Base-by-base conservation (phyloP, 2,329 filamentous ascomycete genomes). In the Apiospora pterosperma region DNA sequence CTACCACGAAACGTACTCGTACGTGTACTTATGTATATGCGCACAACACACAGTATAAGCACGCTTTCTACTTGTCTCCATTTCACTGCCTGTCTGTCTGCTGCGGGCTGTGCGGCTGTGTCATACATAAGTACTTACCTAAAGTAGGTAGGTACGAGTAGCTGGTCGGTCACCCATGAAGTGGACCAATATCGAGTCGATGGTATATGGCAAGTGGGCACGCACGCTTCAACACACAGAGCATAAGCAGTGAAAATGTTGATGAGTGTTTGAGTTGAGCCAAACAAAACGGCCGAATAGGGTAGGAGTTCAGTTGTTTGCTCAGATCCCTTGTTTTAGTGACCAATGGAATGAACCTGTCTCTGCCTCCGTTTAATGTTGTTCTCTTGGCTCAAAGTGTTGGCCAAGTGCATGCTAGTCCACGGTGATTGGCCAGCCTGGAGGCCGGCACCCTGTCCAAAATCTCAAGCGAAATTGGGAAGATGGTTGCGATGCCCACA, bases 301-400 rank as follows among this genome's bases (percentile, higher is more conserved):
- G 25, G 48, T 55, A 28, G 41, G 41, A 34, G 25, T 6, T 34
- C 28, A n/a, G 48, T 60, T 59, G 58, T 59, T 60, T 60, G 58
- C 58, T 60, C 58, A 60, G 58, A 60, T 60, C 58, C 58, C 58
- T 55, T 19, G 23, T 25, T 60, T 60, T 39, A 60, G 58, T 28
- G 58, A 19, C 58, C 58, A 60, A 60, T 60, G 58, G 36, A 28
- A 60, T 36, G 58, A 11, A 36, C 58, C 34, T 39, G 21, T 60
- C 34, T 28, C 34, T 60, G 34, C 31, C 34, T 39, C 58, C 34
- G 58, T 60, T 39, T 60, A 60, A 60, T 60, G 36, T 60, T 39
- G 34, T 60, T 60, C 36, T 38, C 58, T 60, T 60, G 34, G 58
- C n/a, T 21, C 23, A 21, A 34, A 55, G 48, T 55, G 25, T 55